phyloP scores from a whole-genome alignment of 148 eudicot genomes.

The Pouteria glomerata region DNA sequence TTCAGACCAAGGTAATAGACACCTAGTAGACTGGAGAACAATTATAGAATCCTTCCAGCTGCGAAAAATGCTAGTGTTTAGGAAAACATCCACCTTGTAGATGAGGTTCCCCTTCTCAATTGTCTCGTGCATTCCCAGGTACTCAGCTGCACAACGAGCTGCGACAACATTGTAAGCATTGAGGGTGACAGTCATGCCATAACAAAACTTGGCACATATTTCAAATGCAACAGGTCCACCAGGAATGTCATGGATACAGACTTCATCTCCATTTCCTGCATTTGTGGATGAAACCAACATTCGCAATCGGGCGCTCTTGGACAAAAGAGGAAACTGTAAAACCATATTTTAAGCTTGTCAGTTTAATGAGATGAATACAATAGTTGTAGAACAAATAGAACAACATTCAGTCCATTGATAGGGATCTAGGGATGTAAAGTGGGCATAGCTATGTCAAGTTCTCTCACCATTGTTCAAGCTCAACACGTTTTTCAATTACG shows the following conservation, averaged over 20 bases:
- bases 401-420: not conserved
- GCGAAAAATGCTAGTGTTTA: slow-evolving; percentile 65
- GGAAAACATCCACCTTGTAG: slow-evolving; percentile 81
- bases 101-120: slow-evolving; percentile 91
- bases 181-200: slow-evolving; percentile 79
- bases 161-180: slow-evolving; percentile 77
- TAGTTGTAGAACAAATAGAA: not conserved
- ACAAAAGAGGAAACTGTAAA: slow-evolving; percentile 83
- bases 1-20: slow-evolving; percentile 61
- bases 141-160: slow-evolving; percentile 89
- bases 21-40: slow-evolving; percentile 71
- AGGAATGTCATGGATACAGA: slow-evolving; percentile 67
- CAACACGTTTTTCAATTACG: not conserved
- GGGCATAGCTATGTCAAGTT: not conserved
- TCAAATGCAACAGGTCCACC: slow-evolving; percentile 86
- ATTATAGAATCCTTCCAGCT: slow-evolving; percentile 97
- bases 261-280: slow-evolving; percentile 54
- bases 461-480: not conserved
- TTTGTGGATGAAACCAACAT: slow-evolving; percentile 47
- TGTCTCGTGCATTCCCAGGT: slow-evolving; percentile 81
- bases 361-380: not conserved
- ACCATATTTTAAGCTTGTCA: slow-evolving; percentile 1
- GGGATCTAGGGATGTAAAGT: not conserved
- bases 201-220: slow-evolving; percentile 92
- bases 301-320: slow-evolving; percentile 66